These are phyloP conservation scores for Penicillium sp. DNA, from an alignment of 2,329 filamentous ascomycete species.

Conservation along the genomic window DNA sequence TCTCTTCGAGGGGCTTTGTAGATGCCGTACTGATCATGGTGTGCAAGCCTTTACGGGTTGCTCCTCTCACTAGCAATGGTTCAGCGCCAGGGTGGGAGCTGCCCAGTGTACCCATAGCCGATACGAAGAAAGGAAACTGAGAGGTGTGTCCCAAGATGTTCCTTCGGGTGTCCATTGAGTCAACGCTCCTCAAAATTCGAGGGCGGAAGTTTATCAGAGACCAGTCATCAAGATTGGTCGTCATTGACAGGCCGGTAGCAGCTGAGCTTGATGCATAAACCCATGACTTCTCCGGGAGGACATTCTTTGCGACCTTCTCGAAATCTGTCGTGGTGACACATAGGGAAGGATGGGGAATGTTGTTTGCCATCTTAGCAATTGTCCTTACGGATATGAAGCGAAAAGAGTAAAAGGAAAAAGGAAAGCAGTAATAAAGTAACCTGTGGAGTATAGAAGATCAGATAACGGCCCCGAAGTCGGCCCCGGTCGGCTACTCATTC, in stretches of 20 bases:
- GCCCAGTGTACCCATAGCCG: constrained; percentile 14
- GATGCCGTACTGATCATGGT: constrained; percentile 15
- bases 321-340: constrained; percentile 11
- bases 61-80: constrained; percentile 10
- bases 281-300: constrained; percentile 15
- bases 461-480: constrained; percentile 3
- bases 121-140: constrained; percentile 13
- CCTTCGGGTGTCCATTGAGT: constrained; percentile 9
- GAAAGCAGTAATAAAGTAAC: background rate
- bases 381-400: background rate
- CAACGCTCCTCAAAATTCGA: constrained; percentile 14
- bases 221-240: constrained; percentile 15
- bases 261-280: constrained; percentile 16
- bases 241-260: constrained; percentile 11
- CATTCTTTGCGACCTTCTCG: constrained; percentile 11
- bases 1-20: constrained; percentile 13
- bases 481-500: background rate
- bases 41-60: constrained; percentile 13
- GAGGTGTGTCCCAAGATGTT: constrained; percentile 9
- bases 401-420: background rate
- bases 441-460: background rate
- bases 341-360: constrained; percentile 3
- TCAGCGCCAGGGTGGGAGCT: constrained; percentile 13
- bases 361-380: constrained; percentile 3
- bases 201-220: constrained; percentile 15